Percentiles rank a stretch among this genome's conserved stretches.
Evolutionary conservation across 2,329 filamentous ascomycete genomes (phyloP).

Genomic region (Stemphylium vesicarium): DNA sequence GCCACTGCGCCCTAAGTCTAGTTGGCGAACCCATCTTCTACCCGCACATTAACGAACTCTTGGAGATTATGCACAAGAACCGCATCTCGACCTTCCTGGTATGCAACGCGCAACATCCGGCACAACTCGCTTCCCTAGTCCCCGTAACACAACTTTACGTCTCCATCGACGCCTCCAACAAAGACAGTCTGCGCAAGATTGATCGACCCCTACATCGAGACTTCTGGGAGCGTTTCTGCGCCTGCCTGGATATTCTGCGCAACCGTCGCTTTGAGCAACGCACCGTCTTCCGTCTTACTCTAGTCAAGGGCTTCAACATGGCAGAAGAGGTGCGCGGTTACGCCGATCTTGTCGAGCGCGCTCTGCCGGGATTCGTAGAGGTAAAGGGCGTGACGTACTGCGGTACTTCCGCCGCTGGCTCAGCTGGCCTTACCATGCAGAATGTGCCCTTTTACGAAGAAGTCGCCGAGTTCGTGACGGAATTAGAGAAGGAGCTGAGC

Average conservation of each 20-base stretch:
- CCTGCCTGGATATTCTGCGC: slow-evolving; percentile 86
- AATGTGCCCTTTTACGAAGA: slow-evolving; percentile 97
- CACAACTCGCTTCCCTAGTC: slow-evolving; percentile 80
- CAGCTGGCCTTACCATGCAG: slow-evolving; percentile 90
- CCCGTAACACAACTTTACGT: slow-evolving; percentile 96
- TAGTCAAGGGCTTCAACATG: slow-evolving; percentile 98
- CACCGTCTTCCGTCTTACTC: slow-evolving; percentile 91
- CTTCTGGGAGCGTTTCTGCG: slow-evolving; percentile 95
- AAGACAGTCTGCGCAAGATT: slow-evolving; percentile 84
- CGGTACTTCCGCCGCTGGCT: slow-evolving; percentile 83
- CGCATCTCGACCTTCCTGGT: slow-evolving; percentile 94
- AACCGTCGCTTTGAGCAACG: slow-evolving; percentile 84
- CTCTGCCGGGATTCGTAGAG: slow-evolving; percentile 89
- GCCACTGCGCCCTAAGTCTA: slow-evolving; percentile 88
- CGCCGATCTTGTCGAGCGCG: slow-evolving; percentile 83
- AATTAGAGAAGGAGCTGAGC: slow-evolving; percentile 72
- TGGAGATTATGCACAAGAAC: slow-evolving; percentile 80
- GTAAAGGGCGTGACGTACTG: slow-evolving; percentile 98
- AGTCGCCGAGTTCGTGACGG: slow-evolving; percentile 79
- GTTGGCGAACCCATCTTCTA: slow-evolving; percentile 99
- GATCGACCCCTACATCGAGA: slow-evolving; percentile 92
- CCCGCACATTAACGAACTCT: slow-evolving; percentile 93
- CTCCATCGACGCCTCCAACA: slow-evolving; percentile 92
- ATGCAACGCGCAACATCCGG: slow-evolving; percentile 95
- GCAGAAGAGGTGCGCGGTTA: slow-evolving; percentile 93